These are phyloP conservation scores for Fraxinus sp. DNA, from an alignment of 305 asterid species.

Conservation along the genomic window DNA sequence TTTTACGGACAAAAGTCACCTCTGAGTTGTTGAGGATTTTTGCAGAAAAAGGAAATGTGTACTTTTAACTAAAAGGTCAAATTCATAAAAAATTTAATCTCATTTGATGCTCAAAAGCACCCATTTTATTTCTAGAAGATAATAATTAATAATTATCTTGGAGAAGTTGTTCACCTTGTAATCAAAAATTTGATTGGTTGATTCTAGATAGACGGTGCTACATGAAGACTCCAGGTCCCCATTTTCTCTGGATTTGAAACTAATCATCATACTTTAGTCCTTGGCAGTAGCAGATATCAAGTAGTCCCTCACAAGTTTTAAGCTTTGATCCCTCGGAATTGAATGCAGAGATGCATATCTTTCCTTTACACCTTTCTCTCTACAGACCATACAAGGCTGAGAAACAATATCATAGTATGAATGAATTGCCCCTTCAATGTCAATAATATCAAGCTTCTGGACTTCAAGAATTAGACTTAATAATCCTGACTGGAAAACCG, in stretches of 20 bases:
- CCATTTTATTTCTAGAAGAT: slow-evolving; percentile 7
- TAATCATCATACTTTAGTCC: slow-evolving; percentile 88
- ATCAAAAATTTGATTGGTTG: slow-evolving; percentile 69
- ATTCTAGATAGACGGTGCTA: slow-evolving; percentile 46
- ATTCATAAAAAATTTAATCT: slow-evolving; percentile 9
- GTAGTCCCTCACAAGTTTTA: slow-evolving; percentile 68
- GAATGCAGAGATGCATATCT: slow-evolving; percentile 62
- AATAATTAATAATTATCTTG: background rate
- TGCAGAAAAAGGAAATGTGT: background rate
- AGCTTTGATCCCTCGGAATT: slow-evolving; percentile 50
- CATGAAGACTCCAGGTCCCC: slow-evolving; percentile 43
- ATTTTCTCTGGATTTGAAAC: slow-evolving; percentile 52
- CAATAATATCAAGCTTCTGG: slow-evolving; percentile 73
- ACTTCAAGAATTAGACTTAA: slow-evolving; percentile 72
- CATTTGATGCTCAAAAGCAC: slow-evolving; percentile 5
- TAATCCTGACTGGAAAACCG: slow-evolving; percentile 55
- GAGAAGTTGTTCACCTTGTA: slow-evolving; percentile 61
- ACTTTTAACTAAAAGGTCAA: background rate
- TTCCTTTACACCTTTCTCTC: slow-evolving; percentile 34
- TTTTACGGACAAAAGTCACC: background rate
- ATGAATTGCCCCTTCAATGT: slow-evolving; percentile 90
- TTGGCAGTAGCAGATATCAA: slow-evolving; percentile 89
- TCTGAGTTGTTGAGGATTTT: background rate
- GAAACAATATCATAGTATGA: slow-evolving; percentile 70
- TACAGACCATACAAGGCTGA: slow-evolving; percentile 66